A percentile compares a stretch with the other conserved stretches of the same genome.
Conservation (phyloP, 2,329 filamentous ascomycete species). For the Talaromyces sp. region DNA sequence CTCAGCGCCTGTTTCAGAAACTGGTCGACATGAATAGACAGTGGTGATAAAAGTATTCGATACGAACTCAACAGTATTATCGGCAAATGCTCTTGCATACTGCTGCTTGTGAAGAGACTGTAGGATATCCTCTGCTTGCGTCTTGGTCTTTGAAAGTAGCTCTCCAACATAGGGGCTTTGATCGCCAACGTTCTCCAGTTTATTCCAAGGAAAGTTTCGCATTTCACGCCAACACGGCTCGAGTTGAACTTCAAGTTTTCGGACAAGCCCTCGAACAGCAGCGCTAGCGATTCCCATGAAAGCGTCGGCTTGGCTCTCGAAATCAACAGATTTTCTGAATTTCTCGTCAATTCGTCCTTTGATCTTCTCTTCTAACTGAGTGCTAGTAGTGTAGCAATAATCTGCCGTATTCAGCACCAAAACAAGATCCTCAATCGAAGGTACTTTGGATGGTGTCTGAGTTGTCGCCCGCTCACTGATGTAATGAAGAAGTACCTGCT, state of each 20-base stretch:
- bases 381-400: constrained; percentile 92
- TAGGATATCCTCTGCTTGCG: constrained; percentile 70
- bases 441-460: constrained; percentile 51
- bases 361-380: constrained; percentile 91
- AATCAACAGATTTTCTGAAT: constrained; percentile 70
- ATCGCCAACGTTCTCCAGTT: constrained; percentile 87
- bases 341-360: constrained; percentile 83
- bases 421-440: constrained; percentile 68
- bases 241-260: constrained; percentile 74
- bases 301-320: constrained; percentile 88
- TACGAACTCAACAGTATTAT: constrained; percentile 88
- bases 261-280: constrained; percentile 77
- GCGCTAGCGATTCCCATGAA: constrained; percentile 94
- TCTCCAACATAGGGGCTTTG: constrained; percentile 89
- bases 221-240: constrained; percentile 94
- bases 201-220: constrained; percentile 92
- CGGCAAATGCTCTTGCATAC: constrained; percentile 90
- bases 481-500: constrained; percentile 79
- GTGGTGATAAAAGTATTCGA: constrained; percentile 75
- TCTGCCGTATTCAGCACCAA: constrained; percentile 94
- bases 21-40: constrained; percentile 82
- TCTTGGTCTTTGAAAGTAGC: constrained; percentile 69
- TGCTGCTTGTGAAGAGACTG: constrained; percentile 80
- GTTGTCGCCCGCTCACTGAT: constrained; percentile 58
- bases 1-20: constrained; percentile 91